Evolutionary conservation across 768 basidiomycete species (phyloP).

Genomic region (Mrakia blollopis): DNA sequence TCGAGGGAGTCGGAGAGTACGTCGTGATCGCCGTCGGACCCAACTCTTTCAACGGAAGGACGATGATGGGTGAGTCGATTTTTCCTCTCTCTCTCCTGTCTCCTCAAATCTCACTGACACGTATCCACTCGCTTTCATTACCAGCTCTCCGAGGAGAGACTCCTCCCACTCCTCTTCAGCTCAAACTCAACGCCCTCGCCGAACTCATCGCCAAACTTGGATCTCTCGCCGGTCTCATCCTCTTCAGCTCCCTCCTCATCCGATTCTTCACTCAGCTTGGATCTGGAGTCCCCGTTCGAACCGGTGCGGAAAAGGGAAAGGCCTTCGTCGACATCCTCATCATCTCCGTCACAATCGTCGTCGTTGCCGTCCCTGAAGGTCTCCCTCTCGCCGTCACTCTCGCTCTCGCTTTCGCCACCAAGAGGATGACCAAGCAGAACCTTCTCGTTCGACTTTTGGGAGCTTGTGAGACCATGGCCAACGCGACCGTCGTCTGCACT

Average conservation of each 20-base stretch:
- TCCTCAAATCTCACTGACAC: not conserved
- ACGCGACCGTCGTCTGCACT: slow-evolving; percentile 65
- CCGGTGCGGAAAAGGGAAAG: slow-evolving; percentile 27
- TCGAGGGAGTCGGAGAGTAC: slow-evolving; percentile 90
- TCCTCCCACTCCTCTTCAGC: slow-evolving; percentile 86
- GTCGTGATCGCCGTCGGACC: slow-evolving; percentile 88
- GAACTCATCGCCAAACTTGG: slow-evolving; percentile 93
- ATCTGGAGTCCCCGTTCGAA: slow-evolving; percentile 26
- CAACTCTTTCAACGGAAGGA: slow-evolving; percentile 90
- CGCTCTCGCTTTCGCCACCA: slow-evolving; percentile 93
- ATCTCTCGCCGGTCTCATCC: slow-evolving; percentile 67
- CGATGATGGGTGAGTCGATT: slow-evolving; percentile 79
- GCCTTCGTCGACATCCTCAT: slow-evolving; percentile 34
- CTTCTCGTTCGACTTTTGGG: slow-evolving; percentile 91
- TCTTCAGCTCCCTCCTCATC: slow-evolving; percentile 84
- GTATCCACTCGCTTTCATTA: not conserved
- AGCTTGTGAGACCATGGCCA: slow-evolving; percentile 98
- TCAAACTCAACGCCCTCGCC: slow-evolving; percentile 89
- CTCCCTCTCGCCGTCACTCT: slow-evolving; percentile 93
- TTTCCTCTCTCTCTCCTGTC: too few species aligned
- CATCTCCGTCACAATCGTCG: slow-evolving; percentile 46
- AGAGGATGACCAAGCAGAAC: slow-evolving; percentile 95
- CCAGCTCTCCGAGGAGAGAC: slow-evolving; percentile 77
- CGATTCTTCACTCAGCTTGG: slow-evolving; percentile 86
- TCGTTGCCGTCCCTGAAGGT: slow-evolving; percentile 86